These are phyloP conservation scores for Nakazawaea ernobii DNA, from an alignment of 805 yeast species.

Conservation along the genomic window DNA sequence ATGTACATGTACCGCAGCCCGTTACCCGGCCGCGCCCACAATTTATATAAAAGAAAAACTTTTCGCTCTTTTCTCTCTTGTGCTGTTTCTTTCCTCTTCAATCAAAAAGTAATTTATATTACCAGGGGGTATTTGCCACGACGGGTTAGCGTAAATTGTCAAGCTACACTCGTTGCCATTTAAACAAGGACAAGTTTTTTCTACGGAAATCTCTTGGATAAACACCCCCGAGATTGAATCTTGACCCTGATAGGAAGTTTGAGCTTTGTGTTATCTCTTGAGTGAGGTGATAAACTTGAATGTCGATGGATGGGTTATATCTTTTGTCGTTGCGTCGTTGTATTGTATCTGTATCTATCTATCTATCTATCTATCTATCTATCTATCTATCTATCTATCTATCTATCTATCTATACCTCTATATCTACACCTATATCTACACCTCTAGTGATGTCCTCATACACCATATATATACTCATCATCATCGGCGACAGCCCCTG, in stretches of 20 bases:
- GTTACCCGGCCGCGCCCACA: too few relatives aligned
- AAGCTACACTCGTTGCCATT: constrained; percentile 65
- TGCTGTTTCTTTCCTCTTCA: constrained; percentile 25
- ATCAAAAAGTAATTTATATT: constrained; percentile 45
- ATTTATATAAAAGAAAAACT: background rate
- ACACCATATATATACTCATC: too few relatives aligned
- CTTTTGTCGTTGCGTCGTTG: background rate
- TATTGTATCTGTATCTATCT: background rate
- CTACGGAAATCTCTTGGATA: constrained; percentile 12
- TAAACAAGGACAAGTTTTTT: constrained; percentile 23
- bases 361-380: too few relatives aligned
- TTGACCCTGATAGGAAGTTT: constrained; percentile 56
- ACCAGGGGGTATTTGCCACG: constrained; percentile 62
- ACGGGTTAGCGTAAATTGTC: constrained; percentile 54
- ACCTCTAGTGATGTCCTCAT: too few relatives aligned
- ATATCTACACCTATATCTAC: background rate
- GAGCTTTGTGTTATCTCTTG: constrained; percentile 42
- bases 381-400: too few relatives aligned
- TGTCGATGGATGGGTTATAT: constrained; percentile 49
- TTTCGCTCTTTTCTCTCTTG: background rate
- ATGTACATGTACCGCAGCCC: background rate
- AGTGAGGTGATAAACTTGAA: constrained; percentile 52
- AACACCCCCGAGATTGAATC: constrained; percentile 45
- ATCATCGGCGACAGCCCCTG: too few relatives aligned
- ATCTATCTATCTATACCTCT: background rate